Percentiles rank a stretch among this genome's conserved stretches.
These are phyloP conservation scores for Angophora floribunda DNA, from an alignment of 345 rosid species.

Conservation along the genomic window DNA sequence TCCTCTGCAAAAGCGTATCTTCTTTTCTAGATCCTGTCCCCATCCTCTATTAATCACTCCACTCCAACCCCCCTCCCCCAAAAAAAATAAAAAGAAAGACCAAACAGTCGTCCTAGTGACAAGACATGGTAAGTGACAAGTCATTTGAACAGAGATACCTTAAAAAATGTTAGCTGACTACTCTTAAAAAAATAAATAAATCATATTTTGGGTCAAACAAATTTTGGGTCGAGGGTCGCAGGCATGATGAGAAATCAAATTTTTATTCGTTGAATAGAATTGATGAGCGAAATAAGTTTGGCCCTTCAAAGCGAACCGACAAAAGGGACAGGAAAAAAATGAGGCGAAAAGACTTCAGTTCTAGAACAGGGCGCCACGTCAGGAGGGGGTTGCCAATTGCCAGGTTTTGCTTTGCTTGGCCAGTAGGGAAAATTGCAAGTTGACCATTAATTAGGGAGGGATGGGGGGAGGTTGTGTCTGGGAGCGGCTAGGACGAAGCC, in stretches of 20 bases:
- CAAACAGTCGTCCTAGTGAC: not conserved
- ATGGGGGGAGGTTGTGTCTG: not conserved
- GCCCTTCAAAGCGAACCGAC: not conserved
- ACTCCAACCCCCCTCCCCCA: not conserved
- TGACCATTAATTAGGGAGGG: not conserved
- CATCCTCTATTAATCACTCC: not conserved
- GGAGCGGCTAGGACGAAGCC: not conserved
- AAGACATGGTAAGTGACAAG: not conserved
- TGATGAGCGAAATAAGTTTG: not conserved
- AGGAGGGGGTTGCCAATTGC: too few species aligned
- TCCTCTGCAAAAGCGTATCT: not conserved
- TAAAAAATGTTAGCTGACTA: too few species aligned
- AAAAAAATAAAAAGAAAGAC: fast-evolving
- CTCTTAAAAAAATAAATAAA: too few species aligned
- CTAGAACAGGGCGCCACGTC: not conserved
- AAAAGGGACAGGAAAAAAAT: not conserved
- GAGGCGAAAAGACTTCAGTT: not conserved
- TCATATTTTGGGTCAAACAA: not conserved
- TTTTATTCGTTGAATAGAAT: not conserved
- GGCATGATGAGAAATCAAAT: not conserved
- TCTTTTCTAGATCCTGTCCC: not conserved
- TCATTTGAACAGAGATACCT: too few species aligned
- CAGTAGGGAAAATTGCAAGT: not conserved
- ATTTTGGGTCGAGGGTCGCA: fast-evolving
- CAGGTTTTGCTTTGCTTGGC: not conserved